phyloP scores from a whole-genome alignment of 2,329 filamentous ascomycete species.

The Cryphonectria parasitica region DNA sequence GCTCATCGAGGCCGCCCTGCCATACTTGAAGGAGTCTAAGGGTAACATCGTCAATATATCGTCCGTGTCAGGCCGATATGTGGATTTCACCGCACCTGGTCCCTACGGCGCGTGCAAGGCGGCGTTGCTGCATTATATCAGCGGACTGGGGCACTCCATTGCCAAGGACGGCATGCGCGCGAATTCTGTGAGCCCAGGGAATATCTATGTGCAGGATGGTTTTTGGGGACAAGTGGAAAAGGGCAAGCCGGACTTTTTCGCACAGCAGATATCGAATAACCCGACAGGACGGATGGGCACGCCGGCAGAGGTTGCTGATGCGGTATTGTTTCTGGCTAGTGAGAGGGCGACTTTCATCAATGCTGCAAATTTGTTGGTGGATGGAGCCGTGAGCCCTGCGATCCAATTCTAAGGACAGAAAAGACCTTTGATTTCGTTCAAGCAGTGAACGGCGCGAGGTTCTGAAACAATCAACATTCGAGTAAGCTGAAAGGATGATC shows the following conservation, averaged over 20 bases:
- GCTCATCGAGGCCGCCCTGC: conserved; percentile 38
- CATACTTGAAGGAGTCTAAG: conserved; percentile 39
- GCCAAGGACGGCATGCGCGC: conserved; percentile 41
- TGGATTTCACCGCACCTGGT: conserved; percentile 42
- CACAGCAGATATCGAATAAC: conserved; percentile 30
- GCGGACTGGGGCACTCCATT: conserved; percentile 39
- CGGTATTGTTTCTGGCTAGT: conserved; percentile 32
- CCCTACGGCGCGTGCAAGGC: conserved; percentile 44
- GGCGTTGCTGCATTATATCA: conserved; percentile 42
- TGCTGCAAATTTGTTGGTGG: conserved; percentile 31
- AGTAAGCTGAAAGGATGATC: not conserved
- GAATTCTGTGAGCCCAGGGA: conserved; percentile 42
- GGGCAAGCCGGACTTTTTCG: conserved; percentile 37
- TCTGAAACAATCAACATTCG: not conserved
- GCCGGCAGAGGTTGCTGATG: conserved; percentile 33
- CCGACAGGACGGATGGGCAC: conserved; percentile 31
- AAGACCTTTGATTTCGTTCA: not conserved
- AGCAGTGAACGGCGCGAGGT: not conserved
- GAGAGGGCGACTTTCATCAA: conserved; percentile 30
- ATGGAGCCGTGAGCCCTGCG: conserved; percentile 31
- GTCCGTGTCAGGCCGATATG: conserved; percentile 41
- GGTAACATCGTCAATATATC: conserved; percentile 42
- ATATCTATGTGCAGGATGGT: conserved; percentile 43
- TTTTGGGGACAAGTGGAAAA: conserved; percentile 41
- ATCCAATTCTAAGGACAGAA: conserved; percentile 26